Evolutionary conservation across 2,329 filamentous ascomycete genomes (phyloP).

Genomic region (Pestalotiopsis sp.): DNA sequence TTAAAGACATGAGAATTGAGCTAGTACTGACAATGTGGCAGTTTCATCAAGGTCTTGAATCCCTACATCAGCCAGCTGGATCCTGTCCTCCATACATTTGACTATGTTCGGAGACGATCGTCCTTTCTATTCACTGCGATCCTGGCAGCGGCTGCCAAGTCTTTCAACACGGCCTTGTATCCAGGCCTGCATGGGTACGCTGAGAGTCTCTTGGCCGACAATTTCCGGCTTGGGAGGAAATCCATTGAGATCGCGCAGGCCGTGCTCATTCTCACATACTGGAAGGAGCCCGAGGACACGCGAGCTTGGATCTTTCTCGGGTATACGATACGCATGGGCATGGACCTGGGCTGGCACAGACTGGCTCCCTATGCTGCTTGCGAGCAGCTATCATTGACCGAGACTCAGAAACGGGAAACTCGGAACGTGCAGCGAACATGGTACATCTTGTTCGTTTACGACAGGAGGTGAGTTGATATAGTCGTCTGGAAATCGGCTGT

Average conservation of each 20-base stretch:
- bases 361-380: conserved; percentile 18
- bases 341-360: conserved; percentile 41
- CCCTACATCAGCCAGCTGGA: conserved; percentile 44
- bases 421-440: conserved; percentile 39
- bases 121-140: conserved; percentile 38
- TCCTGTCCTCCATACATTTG: conserved; percentile 37
- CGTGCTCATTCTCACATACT: conserved; percentile 41
- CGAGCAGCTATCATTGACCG: background rate
- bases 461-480: conserved; percentile 34
- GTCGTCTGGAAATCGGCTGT: background rate
- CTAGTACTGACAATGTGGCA: too few species aligned
- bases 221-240: conserved; percentile 35
- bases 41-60: conserved; percentile 40
- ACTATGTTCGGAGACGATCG: conserved; percentile 36
- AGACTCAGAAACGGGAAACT: conserved; percentile 26
- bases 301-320: conserved; percentile 41
- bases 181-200: conserved; percentile 28
- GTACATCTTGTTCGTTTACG: conserved; percentile 42
- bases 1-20: background rate
- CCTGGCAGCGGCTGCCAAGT: conserved; percentile 37
- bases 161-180: conserved; percentile 36
- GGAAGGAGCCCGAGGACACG: conserved; percentile 44
- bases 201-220: conserved; percentile 31
- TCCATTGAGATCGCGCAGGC: conserved; percentile 41
- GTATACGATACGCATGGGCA: conserved; percentile 41